Evolutionary conservation across 2,329 filamentous ascomycete genomes (phyloP), one percentile per base, ranked within the genome.

Genomic region (Endocalyx cinctus): DNA sequence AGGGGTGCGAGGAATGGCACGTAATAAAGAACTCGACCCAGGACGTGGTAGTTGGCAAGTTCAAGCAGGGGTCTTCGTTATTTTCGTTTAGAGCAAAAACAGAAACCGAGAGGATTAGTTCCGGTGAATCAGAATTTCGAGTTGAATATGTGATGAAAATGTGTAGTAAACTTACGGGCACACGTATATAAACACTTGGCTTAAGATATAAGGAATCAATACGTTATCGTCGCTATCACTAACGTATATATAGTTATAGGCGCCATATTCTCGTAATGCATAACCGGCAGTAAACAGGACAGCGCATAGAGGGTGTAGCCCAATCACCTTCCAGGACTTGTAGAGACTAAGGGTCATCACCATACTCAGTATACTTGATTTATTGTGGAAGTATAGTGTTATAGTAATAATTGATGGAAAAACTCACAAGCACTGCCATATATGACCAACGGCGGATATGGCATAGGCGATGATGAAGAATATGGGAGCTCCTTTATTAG

Each of bases 11-110:
- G 64, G 48, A 77, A 73, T 0, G 79, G 79, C 2, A 81, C 64
- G 53, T 82, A 83, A 57, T 72, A 72, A 17, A 83, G 63, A 8
- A 79, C 62, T 3, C 78, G 70, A 4, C 72, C 72, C 33, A 84
- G 71, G 38, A 81, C 64, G 47, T 79, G 71, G 56, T 82, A 83
- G 57, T 82, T 81, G 38, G 72, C 68, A 4, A 79, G 69, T 39
- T 79, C 76, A 31, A 80, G 70, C 4, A 82, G 60, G 0, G 79
- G 79, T 3, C 74, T 74, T n/a, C 8, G 20, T 23, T 23, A 5
- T 8, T 17, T n/a, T 12, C 17, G 10, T 17, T 23, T n/a, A 8
- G 8, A 8, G n/a, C 8, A n/a, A 23, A 8, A 8, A 23, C 1
- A n/a, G 13, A 31, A 7, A n/a, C 10, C 10, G n/a, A 27, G 17